These are phyloP conservation scores for Chlorella vulgaris DNA, from an alignment of 139 green algal species.

Conservation along the genomic window DNA sequence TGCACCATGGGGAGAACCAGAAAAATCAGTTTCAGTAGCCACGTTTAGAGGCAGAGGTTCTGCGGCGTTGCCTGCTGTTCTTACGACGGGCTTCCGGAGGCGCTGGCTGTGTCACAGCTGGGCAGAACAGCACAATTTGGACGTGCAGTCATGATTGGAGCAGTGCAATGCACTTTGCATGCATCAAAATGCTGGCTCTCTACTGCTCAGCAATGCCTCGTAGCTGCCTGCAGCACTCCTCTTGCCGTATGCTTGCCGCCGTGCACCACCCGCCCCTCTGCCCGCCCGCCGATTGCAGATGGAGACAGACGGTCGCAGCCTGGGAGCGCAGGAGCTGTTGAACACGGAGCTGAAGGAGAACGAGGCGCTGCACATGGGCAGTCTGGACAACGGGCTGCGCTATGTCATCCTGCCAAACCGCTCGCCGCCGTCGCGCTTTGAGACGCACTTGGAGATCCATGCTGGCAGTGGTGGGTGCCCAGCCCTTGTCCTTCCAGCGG, in stretches of 20 bases:
- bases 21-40: too few relatives aligned
- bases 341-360: slow-evolving; percentile 55
- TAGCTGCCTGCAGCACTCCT: background rate
- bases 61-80: too few relatives aligned
- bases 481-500: background rate
- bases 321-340: slow-evolving; percentile 7
- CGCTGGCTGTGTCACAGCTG: too few relatives aligned
- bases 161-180: too few relatives aligned
- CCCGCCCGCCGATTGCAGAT: background rate
- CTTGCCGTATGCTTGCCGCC: background rate
- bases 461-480: slow-evolving; percentile 43
- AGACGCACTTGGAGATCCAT: slow-evolving; percentile 94
- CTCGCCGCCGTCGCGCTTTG: slow-evolving; percentile 88
- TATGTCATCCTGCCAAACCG: slow-evolving; percentile 97
- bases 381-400: slow-evolving; percentile 82
- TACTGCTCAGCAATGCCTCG: too few relatives aligned
- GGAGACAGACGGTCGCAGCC: background rate
- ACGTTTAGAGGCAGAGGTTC: too few relatives aligned
- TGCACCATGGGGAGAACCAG: too few relatives aligned
- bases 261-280: background rate
- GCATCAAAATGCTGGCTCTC: too few relatives aligned
- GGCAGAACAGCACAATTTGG: too few relatives aligned
- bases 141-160: too few relatives aligned
- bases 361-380: slow-evolving; percentile 66
- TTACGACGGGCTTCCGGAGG: too few relatives aligned